These are phyloP conservation scores for Rosa multiflora DNA, from an alignment of 306 rosid genomes.

Conservation along the genomic window DNA sequence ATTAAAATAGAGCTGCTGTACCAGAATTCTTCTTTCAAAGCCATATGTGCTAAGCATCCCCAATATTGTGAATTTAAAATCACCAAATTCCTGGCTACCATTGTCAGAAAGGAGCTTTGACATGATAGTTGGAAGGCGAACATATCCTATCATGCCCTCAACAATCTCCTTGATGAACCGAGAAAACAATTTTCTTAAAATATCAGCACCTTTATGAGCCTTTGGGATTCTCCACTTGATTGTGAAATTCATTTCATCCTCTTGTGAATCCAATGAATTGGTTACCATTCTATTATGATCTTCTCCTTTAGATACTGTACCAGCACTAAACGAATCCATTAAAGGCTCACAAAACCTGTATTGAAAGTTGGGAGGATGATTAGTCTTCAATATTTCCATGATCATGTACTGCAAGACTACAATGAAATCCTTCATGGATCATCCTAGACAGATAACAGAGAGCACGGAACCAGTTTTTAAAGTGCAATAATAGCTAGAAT, in stretches of 20 bases:
- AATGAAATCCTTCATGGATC: neutral
- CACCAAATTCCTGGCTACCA: constrained; percentile 93
- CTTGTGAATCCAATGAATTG: constrained; percentile 42
- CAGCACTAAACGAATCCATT: constrained; percentile 53
- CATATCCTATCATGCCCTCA: constrained; percentile 95
- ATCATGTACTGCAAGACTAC: neutral
- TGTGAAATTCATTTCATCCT: constrained; percentile 43
- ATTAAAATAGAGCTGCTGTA: constrained; percentile 27
- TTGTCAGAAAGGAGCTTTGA: constrained; percentile 93
- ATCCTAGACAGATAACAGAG: neutral
- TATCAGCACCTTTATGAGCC: constrained; percentile 47
- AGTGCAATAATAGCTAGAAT: neutral
- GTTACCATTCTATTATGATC: constrained; percentile 35
- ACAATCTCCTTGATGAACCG: constrained; percentile 90
- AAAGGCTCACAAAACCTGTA: constrained; percentile 89
- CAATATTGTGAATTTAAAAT: constrained; percentile 86
- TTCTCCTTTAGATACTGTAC: constrained; percentile 41
- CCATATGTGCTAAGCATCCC: constrained; percentile 96
- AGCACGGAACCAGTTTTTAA: neutral
- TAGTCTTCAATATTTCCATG: constrained; percentile 10
- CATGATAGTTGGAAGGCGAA: constrained; percentile 93
- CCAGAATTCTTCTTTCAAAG: constrained; percentile 98
- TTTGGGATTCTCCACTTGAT: constrained; percentile 78
- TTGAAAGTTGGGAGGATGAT: constrained; percentile 25
- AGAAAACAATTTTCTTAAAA: constrained; percentile 75